Conservation (phyloP, 2,329 filamentous ascomycete species). For the Aspergillus transmontanensis region DNA sequence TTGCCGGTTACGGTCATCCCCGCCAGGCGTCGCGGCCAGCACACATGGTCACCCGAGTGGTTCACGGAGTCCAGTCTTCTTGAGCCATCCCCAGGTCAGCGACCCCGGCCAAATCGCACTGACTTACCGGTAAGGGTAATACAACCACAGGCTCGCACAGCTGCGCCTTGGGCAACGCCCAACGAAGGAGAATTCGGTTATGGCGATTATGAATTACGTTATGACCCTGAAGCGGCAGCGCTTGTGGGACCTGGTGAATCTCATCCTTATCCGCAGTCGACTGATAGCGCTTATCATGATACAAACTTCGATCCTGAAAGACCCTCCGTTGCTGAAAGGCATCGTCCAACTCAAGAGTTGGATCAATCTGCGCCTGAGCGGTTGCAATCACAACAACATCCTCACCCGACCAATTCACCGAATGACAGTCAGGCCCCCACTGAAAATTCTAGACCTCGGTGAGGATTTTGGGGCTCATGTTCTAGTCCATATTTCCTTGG, state of each 20-base stretch:
- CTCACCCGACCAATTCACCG: neutral
- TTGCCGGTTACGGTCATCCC: slow-evolving; percentile 64
- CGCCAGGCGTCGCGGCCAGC: slow-evolving; percentile 56
- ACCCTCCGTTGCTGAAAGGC: neutral
- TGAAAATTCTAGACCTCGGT: neutral
- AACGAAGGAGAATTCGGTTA: slow-evolving; percentile 30
- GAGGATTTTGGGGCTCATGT: neutral
- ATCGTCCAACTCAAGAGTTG: neutral
- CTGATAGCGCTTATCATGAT: neutral
- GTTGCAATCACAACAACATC: neutral
- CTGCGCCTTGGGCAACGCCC: slow-evolving; percentile 57
- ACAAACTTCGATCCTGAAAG: neutral
- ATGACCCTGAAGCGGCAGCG: slow-evolving; percentile 43
- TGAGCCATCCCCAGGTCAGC: slow-evolving; percentile 19
- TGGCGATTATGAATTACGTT: slow-evolving; percentile 35
- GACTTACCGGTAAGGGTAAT: slow-evolving; percentile 58
- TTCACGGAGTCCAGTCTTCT: slow-evolving; percentile 28
- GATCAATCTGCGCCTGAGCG: neutral
- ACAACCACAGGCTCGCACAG: slow-evolving; percentile 58
- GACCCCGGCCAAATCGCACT: slow-evolving; percentile 15
- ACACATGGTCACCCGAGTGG: slow-evolving; percentile 57
- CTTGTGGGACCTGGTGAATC: slow-evolving; percentile 33
- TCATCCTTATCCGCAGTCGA: slow-evolving; percentile 5
- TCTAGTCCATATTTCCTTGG: neutral
- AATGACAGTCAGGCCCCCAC: neutral